These are phyloP conservation scores for Psilocybe cyanescens DNA, from an alignment of 768 basidiomycete genomes.

Conservation along the genomic window DNA sequence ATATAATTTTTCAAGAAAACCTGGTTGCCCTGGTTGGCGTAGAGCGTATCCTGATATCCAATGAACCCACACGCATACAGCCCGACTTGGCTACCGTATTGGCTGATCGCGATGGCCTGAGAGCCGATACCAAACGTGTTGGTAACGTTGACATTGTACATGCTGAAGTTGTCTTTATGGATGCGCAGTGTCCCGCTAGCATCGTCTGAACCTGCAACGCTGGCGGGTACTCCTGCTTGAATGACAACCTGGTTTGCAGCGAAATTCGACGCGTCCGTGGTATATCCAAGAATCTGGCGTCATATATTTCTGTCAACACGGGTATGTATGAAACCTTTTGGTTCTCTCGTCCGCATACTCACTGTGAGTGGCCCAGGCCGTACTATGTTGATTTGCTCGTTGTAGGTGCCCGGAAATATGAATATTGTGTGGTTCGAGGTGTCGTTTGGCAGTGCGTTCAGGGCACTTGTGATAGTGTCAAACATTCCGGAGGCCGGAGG, in stretches of 20 bases:
- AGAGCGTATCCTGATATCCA: constrained; percentile 51
- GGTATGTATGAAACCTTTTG: too few relatives aligned
- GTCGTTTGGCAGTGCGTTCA: constrained; percentile 43
- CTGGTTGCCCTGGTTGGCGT: constrained; percentile 48
- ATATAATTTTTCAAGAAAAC: constrained; percentile 50
- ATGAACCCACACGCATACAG: constrained; percentile 47
- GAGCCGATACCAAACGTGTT: constrained; percentile 46
- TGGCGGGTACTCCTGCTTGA: constrained; percentile 27
- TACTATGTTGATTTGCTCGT: constrained; percentile 44
- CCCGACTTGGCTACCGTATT: constrained; percentile 46
- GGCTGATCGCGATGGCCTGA: constrained; percentile 52
- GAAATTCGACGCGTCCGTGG: constrained; percentile 31
- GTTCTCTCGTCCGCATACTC: not conserved
- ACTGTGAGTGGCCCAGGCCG: constrained; percentile 45
- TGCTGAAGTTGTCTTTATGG: constrained; percentile 45
- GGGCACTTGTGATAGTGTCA: constrained; percentile 38
- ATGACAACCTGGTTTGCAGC: constrained; percentile 34
- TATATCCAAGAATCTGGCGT: constrained; percentile 41
- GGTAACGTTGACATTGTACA: constrained; percentile 52
- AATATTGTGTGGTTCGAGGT: constrained; percentile 40
- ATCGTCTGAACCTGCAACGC: constrained; percentile 32
- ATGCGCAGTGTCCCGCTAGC: constrained; percentile 47
- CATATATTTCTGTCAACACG: not conserved
- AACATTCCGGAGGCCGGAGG: constrained; percentile 41
- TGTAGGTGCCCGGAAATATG: constrained; percentile 51